Evolutionary conservation across 495 filamentous ascomycete species (phyloP).

Genomic region (Penicillium verhagenii): DNA sequence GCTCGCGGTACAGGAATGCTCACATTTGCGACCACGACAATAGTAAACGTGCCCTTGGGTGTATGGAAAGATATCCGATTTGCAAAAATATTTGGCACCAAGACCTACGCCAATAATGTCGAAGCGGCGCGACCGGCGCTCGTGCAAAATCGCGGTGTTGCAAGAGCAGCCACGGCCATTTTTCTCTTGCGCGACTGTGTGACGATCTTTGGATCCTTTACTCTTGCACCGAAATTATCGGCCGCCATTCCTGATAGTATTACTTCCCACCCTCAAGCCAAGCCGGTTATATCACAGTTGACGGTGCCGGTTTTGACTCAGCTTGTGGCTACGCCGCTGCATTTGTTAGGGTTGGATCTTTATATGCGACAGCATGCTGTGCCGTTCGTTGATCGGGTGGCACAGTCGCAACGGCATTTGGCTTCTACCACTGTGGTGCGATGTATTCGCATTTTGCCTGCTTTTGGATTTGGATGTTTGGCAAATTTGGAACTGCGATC

Average conservation of each 20-base stretch:
- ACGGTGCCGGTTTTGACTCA: slow-evolving; percentile 33
- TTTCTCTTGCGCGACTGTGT: slow-evolving; percentile 55
- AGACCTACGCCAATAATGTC: slow-evolving; percentile 1
- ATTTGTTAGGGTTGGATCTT: slow-evolving; percentile 34
- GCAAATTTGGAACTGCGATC: slow-evolving; percentile 30
- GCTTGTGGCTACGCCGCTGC: slow-evolving; percentile 34
- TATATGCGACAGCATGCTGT: slow-evolving; percentile 29
- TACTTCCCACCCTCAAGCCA: slow-evolving; percentile 23
- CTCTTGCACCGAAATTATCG: slow-evolving; percentile 26
- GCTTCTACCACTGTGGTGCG: slow-evolving; percentile 27
- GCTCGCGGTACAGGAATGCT: slow-evolving; percentile 21
- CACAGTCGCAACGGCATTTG: slow-evolving; percentile 24
- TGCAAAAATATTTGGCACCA: slow-evolving; percentile 30
- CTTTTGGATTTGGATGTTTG: slow-evolving; percentile 36
- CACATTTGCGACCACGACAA: slow-evolving; percentile 25
- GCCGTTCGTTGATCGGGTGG: slow-evolving; percentile 20
- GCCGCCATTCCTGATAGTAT: slow-evolving; percentile 25
- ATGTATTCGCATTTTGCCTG: slow-evolving; percentile 36
- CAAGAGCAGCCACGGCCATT: slow-evolving; percentile 22
- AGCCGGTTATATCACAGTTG: slow-evolving; percentile 33
- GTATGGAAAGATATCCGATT: slow-evolving; percentile 41
- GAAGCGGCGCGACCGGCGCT: slow-evolving; percentile 3
- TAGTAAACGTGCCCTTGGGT: slow-evolving; percentile 35
- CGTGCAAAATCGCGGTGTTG: slow-evolving; percentile 12
- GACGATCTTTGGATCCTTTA: slow-evolving; percentile 41